Evolutionary conservation across 108 stramenopile genomes (phyloP), one percentile per base, ranked within the genome.

Genomic region (Stephanodiscus triporus): DNA sequence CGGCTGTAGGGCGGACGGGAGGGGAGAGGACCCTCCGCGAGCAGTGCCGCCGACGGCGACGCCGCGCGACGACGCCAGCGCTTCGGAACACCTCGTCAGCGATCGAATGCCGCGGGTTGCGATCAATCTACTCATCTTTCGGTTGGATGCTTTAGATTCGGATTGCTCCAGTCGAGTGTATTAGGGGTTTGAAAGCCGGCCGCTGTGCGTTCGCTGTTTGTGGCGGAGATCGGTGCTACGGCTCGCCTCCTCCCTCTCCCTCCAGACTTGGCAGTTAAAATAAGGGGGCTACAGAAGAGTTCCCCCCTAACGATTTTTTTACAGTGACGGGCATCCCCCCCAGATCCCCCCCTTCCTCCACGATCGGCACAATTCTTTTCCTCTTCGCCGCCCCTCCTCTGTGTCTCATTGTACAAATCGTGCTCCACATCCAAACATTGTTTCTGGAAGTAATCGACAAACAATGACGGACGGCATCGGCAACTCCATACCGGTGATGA

Each of bases 401-500:
- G n/a, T n/a, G n/a, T n/a, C n/a, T n/a, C n/a, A n/a, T n/a, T n/a
- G n/a, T n/a, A n/a, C n/a, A n/a, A n/a, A n/a, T n/a, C n/a, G n/a
- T n/a, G n/a, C n/a, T 8, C 16, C 1, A 37, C 40, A 36, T 13
- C 36, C 26, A 8, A 6, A 42, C 22, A 5, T n/a, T 22, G 20
- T 4, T 22, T 17, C 14, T 3, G 0, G 17, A 54, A 54, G 0
- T 4, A 11, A 54, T 24, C 16, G 20, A 23, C 9, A 54, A 50
- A 62, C 32, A 16, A 76, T 45, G 66, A 70, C 34, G 36, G 37
- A 38, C 49, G 64, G 59, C 51, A 68, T 53, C 30, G 49, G 30
- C 62, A 80, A 32, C 68, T 81, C 80, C 29, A 89, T 95, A 63
- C 94, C 94, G 20, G 78, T 95, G 40, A 87, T 95, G 87, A 75